phyloP scores from a whole-genome alignment of 2,329 filamentous ascomycete genomes.

The Cordyceps cateniannulata region DNA sequence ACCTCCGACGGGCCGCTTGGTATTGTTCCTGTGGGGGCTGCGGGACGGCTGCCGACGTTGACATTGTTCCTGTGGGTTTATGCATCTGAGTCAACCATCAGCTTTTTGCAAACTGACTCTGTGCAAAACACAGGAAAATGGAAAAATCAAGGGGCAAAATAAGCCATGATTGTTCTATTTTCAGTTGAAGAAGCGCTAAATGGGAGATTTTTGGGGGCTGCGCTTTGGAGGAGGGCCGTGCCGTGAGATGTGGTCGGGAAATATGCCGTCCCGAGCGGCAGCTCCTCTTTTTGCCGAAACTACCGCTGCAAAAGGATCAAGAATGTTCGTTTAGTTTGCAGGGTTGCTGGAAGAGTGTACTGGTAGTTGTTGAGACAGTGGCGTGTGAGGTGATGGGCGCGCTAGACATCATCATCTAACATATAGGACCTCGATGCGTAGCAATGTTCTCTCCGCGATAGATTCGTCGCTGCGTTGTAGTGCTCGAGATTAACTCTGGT shows the following conservation, averaged over 20 bases:
- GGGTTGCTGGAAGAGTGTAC: neutral
- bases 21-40: slow-evolving; percentile 13
- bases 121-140: neutral
- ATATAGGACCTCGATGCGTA: neutral
- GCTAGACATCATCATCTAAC: neutral
- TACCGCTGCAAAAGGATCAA: too few relatives aligned
- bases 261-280: neutral
- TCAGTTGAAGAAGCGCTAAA: too few relatives aligned
- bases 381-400: too few relatives aligned
- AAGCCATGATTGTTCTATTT: neutral
- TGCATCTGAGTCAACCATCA: neutral
- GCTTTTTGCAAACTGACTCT: neutral
- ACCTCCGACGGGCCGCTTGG: slow-evolving; percentile 12
- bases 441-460: neutral
- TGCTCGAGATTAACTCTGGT: neutral
- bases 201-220: too few relatives aligned
- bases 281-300: neutral
- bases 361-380: too few relatives aligned
- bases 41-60: neutral
- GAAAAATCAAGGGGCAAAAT: neutral
- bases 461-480: neutral
- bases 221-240: neutral
- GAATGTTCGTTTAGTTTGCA: too few relatives aligned
- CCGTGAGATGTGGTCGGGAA: neutral
- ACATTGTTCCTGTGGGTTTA: slow-evolving; percentile 2